These are phyloP conservation scores for Rhizopogon vesiculosus DNA, from an alignment of 768 basidiomycete species.

Conservation along the genomic window DNA sequence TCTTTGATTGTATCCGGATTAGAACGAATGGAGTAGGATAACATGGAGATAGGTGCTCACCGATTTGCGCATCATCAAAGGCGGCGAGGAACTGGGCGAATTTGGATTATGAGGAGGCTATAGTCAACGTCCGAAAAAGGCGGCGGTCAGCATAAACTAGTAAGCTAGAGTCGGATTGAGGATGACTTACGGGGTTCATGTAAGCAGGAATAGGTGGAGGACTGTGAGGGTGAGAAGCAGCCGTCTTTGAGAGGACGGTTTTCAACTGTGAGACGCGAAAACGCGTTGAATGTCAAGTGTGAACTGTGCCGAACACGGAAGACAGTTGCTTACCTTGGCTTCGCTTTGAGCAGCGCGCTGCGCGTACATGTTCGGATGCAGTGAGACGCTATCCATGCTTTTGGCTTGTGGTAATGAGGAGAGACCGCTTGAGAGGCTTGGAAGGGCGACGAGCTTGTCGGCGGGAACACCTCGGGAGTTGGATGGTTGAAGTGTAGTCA, in stretches of 20 bases:
- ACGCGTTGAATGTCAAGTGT: conserved; percentile 5
- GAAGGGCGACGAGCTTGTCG: conserved; percentile 60
- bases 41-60: conserved; percentile 22
- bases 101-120: conserved; percentile 34
- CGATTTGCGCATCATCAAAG: conserved; percentile 55
- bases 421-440: conserved; percentile 66
- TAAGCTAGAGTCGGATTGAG: too few species aligned
- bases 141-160: conserved; percentile 7
- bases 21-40: neutral
- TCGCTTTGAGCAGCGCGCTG: conserved; percentile 67
- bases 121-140: conserved; percentile 1
- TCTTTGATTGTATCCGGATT: conserved; percentile 15
- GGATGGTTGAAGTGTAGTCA: conserved; percentile 32
- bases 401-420: conserved; percentile 69
- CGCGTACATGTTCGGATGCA: conserved; percentile 70
- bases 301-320: neutral
- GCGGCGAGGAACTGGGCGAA: conserved; percentile 34
- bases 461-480: conserved; percentile 31
- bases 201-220: conserved; percentile 29
- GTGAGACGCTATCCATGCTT: conserved; percentile 56
- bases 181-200: conserved; percentile 31
- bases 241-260: conserved; percentile 57
- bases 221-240: conserved; percentile 28
- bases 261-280: conserved; percentile 39
- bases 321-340: conserved; percentile 51